Conservation (phyloP, 2,329 filamentous ascomycete species). For the Colletotrichum sp. region DNA sequence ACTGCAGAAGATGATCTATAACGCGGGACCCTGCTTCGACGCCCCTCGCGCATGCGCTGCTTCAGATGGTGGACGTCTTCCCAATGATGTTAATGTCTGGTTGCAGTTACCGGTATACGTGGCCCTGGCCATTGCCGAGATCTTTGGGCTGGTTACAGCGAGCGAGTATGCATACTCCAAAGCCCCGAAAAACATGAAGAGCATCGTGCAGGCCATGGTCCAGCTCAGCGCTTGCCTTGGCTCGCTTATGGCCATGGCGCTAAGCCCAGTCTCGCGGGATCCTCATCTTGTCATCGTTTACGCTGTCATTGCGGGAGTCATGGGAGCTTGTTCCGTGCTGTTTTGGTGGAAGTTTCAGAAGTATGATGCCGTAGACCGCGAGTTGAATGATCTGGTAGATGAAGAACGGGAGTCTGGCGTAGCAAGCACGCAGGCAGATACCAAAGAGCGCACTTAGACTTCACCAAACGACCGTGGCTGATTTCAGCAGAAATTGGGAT, state of each 20-base stretch:
- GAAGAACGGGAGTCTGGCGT: not conserved
- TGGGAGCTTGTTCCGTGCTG: not conserved
- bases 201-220: slow-evolving; percentile 31
- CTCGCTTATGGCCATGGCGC: not conserved
- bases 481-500: not conserved
- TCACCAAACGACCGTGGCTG: rapidly evolving
- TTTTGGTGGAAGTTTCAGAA: not conserved
- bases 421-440: not conserved
- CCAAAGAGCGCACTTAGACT: not conserved
- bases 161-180: slow-evolving; percentile 48
- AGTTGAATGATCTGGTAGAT: not conserved
- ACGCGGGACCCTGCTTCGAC: slow-evolving; percentile 21
- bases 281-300: not conserved
- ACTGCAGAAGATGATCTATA: slow-evolving; percentile 47
- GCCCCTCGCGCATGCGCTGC: slow-evolving; percentile 28
- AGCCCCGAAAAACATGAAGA: slow-evolving; percentile 43
- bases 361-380: not conserved
- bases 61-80: slow-evolving; percentile 11
- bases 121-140: slow-evolving; percentile 42
- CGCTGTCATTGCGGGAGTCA: not conserved
- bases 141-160: slow-evolving; percentile 44
- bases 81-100: slow-evolving; percentile 41
- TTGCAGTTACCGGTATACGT: slow-evolving; percentile 43
- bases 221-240: slow-evolving; percentile 23
- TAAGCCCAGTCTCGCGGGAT: not conserved